These are phyloP conservation scores for Colletotrichum abscissum DNA, from an alignment of 2,329 filamentous ascomycete species.

Conservation along the genomic window DNA sequence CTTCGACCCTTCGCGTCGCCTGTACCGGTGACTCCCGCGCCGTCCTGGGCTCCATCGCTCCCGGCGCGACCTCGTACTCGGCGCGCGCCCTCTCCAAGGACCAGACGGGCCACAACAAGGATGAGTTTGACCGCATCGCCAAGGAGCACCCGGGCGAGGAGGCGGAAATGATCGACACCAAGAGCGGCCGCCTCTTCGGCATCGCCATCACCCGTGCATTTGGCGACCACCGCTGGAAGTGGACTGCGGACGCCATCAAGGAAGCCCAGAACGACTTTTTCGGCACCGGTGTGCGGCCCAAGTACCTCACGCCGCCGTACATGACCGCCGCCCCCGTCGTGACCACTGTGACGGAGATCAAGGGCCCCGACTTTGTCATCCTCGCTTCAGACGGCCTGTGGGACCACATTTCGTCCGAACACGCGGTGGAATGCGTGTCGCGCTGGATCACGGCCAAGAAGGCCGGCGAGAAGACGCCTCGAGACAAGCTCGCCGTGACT, in stretches of 20 bases:
- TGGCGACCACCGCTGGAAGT: slow-evolving; percentile 77
- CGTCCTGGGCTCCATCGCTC: slow-evolving; percentile 64
- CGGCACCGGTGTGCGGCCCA: slow-evolving; percentile 57
- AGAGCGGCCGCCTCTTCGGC: slow-evolving; percentile 70
- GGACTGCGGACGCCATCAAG: slow-evolving; percentile 50
- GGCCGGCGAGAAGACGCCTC: slow-evolving; percentile 3
- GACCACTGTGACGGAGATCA: slow-evolving; percentile 62
- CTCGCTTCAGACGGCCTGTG: slow-evolving; percentile 76
- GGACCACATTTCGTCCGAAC: slow-evolving; percentile 67
- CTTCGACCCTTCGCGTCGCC: slow-evolving; percentile 68
- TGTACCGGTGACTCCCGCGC: slow-evolving; percentile 76
- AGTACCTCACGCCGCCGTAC: slow-evolving; percentile 70
- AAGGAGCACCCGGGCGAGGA: slow-evolving; percentile 72
- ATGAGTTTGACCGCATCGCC: slow-evolving; percentile 66
- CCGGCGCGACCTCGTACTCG: slow-evolving; percentile 56
- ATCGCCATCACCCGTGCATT: slow-evolving; percentile 73
- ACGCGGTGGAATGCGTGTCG: slow-evolving; percentile 68
- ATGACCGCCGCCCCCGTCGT: slow-evolving; percentile 75
- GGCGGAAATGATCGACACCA: slow-evolving; percentile 55
- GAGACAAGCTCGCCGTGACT: slow-evolving; percentile 19
- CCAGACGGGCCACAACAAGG: slow-evolving; percentile 72
- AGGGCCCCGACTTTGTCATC: slow-evolving; percentile 67
- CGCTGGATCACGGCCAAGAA: slow-evolving; percentile 57
- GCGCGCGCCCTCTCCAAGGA: slow-evolving; percentile 69
- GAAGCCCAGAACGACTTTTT: slow-evolving; percentile 49